These are phyloP conservation scores for Trichocomaceae sp. DNA, from an alignment of 2,329 filamentous ascomycete species.

Conservation along the genomic window DNA sequence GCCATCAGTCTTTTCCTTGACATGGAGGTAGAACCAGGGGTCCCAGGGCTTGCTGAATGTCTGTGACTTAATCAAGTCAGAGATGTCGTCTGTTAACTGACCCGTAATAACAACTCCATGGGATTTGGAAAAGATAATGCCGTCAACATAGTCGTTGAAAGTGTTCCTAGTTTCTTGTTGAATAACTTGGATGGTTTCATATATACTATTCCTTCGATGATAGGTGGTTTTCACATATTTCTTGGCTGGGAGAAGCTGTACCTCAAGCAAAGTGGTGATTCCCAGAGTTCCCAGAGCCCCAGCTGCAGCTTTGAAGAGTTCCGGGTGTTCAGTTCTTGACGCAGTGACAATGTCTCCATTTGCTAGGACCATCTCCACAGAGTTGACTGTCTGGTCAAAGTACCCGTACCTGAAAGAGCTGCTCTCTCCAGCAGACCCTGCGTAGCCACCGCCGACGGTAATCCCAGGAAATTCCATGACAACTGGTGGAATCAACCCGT, in stretches of 20 bases:
- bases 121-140: conserved; percentile 54
- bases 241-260: conserved; percentile 50
- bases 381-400: conserved; percentile 57
- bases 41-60: conserved; percentile 55
- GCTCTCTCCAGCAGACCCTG: conserved; percentile 57
- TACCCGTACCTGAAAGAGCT: conserved; percentile 60
- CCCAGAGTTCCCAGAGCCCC: conserved; percentile 56
- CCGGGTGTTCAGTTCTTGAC: conserved; percentile 41
- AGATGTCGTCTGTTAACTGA: conserved; percentile 45
- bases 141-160: conserved; percentile 59
- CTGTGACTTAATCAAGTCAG: conserved; percentile 25
- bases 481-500: conserved; percentile 55
- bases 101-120: conserved; percentile 57
- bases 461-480: conserved; percentile 68
- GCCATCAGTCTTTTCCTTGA: conserved; percentile 31
- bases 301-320: conserved; percentile 55
- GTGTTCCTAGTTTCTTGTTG: conserved; percentile 32
- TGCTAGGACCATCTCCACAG: conserved; percentile 56
- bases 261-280: conserved; percentile 54
- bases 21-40: conserved; percentile 69
- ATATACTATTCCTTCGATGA: conserved; percentile 45
- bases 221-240: conserved; percentile 58
- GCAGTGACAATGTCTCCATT: conserved; percentile 48
- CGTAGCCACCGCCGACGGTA: conserved; percentile 60
- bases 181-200: conserved; percentile 45